A percentile compares a stretch with the other conserved stretches of the same genome.
phyloP scores from a whole-genome alignment of 1,284 basidiomycete genomes.

The Cerrena zonata region DNA sequence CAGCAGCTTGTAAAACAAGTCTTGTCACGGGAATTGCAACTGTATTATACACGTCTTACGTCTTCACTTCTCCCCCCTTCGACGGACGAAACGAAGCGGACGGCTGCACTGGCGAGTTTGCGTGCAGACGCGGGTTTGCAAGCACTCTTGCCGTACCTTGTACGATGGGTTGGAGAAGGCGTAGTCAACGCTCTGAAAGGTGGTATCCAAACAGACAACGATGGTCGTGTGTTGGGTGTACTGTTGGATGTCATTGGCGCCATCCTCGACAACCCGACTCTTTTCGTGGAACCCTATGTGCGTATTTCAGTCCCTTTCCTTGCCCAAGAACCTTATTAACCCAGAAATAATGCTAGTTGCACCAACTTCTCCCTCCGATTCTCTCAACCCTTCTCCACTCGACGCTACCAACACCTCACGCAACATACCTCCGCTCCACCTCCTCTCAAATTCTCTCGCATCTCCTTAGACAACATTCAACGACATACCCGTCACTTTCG shows the following conservation, averaged over 20 bases:
- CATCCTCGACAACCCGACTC: conserved; percentile 74
- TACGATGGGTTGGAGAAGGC: conserved; percentile 90
- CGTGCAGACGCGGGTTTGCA: conserved; percentile 88
- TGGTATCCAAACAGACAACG: conserved; percentile 51
- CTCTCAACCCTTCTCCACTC: conserved; percentile 88
- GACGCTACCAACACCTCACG: conserved; percentile 58
- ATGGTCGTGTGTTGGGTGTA: conserved; percentile 68
- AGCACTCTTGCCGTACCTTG: conserved; percentile 90
- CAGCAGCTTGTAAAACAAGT: conserved; percentile 84
- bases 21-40: conserved; percentile 87
- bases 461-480: conserved; percentile 72
- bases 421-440: conserved; percentile 61
- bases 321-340: not conserved
- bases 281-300: conserved; percentile 97
- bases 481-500: conserved; percentile 78
- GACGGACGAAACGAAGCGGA: conserved; percentile 58
- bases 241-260: conserved; percentile 79
- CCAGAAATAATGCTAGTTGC: conserved; percentile 66
- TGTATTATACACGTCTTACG: conserved; percentile 92
- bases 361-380: conserved; percentile 91
- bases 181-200: conserved; percentile 66
- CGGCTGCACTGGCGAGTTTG: conserved; percentile 86
- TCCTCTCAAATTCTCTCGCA: conserved; percentile 81
- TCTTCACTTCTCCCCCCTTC: conserved; percentile 69
- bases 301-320: conserved; percentile 31